These are phyloP conservation scores for Entophlyctis luteolus DNA, from an alignment of 192 early-diverging fungal genomes.

Conservation along the genomic window DNA sequence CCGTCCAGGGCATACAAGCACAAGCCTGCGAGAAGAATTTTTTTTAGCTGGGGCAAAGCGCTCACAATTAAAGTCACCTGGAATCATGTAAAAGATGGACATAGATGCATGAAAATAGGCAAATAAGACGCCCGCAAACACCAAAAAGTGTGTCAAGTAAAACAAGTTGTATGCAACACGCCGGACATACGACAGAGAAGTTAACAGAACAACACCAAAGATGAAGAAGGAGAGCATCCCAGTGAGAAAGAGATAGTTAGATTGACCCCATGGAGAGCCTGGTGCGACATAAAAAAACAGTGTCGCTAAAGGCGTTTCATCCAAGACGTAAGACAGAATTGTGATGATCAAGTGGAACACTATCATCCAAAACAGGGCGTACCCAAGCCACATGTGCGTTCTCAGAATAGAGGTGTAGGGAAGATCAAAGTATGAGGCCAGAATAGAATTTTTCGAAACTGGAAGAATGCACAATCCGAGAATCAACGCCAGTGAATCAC, in stretches of 20 bases:
- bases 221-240: neutral
- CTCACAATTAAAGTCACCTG: conserved; percentile 4
- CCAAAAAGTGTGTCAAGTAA: conserved; percentile 28
- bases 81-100: conserved; percentile 31
- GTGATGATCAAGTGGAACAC: conserved; percentile 8
- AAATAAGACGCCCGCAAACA: conserved; percentile 29
- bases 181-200: conserved; percentile 27
- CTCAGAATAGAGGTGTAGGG: conserved; percentile 10
- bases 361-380: neutral
- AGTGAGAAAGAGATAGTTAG: neutral
- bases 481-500: conserved; percentile 2
- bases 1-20: conserved; percentile 12
- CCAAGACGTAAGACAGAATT: neutral
- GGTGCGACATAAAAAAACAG: neutral
- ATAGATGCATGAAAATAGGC: conserved; percentile 33
- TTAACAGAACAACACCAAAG: conserved; percentile 4
- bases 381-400: conserved; percentile 33
- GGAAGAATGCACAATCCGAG: conserved; percentile 22
- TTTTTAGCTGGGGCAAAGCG: neutral
- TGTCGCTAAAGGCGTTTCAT: neutral
- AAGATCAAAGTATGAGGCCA: conserved; percentile 17
- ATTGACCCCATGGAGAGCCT: neutral
- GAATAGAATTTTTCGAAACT: conserved; percentile 17
- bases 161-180: conserved; percentile 28
- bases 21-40: neutral